Conservation (phyloP, 352 stramenopile genomes). For the Phytopythium ostracodes region DNA sequence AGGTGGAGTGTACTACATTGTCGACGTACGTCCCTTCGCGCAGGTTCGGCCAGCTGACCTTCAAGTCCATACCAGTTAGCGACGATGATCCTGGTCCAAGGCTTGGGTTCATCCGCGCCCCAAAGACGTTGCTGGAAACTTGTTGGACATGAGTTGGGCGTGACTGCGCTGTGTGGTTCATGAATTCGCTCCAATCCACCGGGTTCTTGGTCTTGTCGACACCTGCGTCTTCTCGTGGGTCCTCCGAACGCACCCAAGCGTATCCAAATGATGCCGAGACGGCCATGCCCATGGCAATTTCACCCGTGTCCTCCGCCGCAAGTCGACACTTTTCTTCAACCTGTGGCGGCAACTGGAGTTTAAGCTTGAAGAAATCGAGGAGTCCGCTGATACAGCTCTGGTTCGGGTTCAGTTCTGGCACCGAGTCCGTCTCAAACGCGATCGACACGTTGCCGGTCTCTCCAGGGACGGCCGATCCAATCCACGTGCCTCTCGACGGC, state of each 20-base stretch:
- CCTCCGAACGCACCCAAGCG: constrained; percentile 38
- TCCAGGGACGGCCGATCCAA: constrained; percentile 64
- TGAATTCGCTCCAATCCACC: constrained; percentile 20
- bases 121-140: constrained; percentile 36
- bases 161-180: constrained; percentile 12
- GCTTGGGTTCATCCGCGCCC: constrained; percentile 18
- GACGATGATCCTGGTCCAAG: constrained; percentile 37
- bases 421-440: constrained; percentile 70
- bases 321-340: constrained; percentile 60
- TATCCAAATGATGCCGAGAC: constrained; percentile 72
- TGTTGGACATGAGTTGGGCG: constrained; percentile 12
- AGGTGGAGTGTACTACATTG: constrained; percentile 78
- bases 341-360: constrained; percentile 59
- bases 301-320: constrained; percentile 25
- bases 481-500: constrained; percentile 49
- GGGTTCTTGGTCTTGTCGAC: constrained; percentile 10
- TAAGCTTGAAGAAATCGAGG: constrained; percentile 80
- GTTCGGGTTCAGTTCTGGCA: constrained; percentile 63
- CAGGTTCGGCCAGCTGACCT: constrained; percentile 60
- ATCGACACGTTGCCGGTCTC: constrained; percentile 72
- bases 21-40: constrained; percentile 81
- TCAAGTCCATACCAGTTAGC: constrained; percentile 52
- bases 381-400: constrained; percentile 78
- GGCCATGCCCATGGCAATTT: constrained; percentile 47
- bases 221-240: constrained; percentile 31